Evolutionary conservation across 2,329 filamentous ascomycete genomes (phyloP).

Genomic region (Rhynchosporium secalis): DNA sequence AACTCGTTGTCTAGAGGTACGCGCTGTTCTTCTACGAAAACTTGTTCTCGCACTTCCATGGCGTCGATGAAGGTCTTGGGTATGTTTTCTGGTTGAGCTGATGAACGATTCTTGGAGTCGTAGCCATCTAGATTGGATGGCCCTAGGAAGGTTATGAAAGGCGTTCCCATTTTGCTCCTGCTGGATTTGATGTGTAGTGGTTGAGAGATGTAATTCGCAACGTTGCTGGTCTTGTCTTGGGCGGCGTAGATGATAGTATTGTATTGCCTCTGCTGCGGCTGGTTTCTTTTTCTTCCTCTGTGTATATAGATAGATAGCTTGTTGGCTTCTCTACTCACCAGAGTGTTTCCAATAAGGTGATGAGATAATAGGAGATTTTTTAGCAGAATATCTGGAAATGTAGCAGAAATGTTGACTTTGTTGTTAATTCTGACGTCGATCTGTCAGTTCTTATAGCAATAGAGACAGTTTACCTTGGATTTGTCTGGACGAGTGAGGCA

Average conservation of each 20-base stretch:
- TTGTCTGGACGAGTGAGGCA: not conserved
- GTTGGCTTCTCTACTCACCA: no score
- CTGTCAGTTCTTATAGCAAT: slow-evolving; percentile 12
- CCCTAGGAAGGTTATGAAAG: slow-evolving; percentile 37
- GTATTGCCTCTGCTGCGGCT: no score
- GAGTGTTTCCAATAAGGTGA: not conserved
- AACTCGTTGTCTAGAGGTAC: slow-evolving; percentile 68
- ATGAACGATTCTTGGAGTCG: slow-evolving; percentile 43
- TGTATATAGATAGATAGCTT: no score
- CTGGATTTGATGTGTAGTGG: not conserved
- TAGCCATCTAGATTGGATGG: slow-evolving; percentile 53
- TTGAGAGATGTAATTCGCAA: not conserved
- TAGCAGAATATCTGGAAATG: no score
- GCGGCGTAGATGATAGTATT: not conserved
- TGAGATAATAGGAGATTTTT: not conserved
- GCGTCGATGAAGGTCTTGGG: slow-evolving; percentile 61
- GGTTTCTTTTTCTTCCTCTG: no score
- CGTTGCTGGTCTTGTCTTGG: not conserved
- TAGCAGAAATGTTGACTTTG: not conserved
- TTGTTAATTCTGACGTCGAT: not conserved
- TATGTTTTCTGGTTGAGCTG: slow-evolving; percentile 48
- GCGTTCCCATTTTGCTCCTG: slow-evolving; percentile 33
- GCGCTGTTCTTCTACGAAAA: slow-evolving; percentile 62
- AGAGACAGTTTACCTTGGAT: not conserved
- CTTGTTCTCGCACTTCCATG: slow-evolving; percentile 60